These are phyloP conservation scores for Boletus rufocinnamomeus DNA, from an alignment of 768 basidiomycete genomes.

Conservation along the genomic window DNA sequence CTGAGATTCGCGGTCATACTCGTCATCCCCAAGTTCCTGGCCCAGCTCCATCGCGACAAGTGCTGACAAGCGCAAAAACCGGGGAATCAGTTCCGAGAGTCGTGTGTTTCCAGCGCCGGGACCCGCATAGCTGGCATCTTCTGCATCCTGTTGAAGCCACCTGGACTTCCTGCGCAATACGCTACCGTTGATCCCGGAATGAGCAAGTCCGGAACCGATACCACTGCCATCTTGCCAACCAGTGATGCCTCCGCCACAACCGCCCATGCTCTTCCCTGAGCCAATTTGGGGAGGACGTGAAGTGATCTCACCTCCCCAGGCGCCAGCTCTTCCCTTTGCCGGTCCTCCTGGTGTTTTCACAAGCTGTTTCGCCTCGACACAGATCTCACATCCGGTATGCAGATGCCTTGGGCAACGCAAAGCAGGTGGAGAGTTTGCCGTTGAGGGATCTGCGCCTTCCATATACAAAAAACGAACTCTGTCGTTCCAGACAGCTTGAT, in stretches of 20 bases:
- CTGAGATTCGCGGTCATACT: constrained; percentile 41
- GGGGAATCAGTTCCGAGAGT: constrained; percentile 62
- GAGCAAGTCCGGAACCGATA: constrained; percentile 67
- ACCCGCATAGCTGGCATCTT: constrained; percentile 26
- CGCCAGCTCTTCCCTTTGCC: constrained; percentile 22
- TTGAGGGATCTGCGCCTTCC: constrained; percentile 60
- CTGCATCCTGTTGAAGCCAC: constrained; percentile 27
- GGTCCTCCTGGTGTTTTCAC: constrained; percentile 31
- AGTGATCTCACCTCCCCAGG: constrained; percentile 31
- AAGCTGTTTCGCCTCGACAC: constrained; percentile 58
- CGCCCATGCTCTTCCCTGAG: constrained; percentile 29
- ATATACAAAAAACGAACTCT: constrained; percentile 56
- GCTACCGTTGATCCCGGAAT: constrained; percentile 56
- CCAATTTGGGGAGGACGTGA: constrained; percentile 26
- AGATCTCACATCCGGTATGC: constrained; percentile 73
- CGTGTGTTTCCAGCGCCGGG: constrained; percentile 62
- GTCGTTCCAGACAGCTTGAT: constrained; percentile 33
- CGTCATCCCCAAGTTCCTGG: constrained; percentile 61
- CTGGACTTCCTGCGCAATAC: constrained; percentile 53
- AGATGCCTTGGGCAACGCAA: constrained; percentile 75
- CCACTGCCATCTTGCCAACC: constrained; percentile 79
- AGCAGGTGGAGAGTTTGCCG: constrained; percentile 61
- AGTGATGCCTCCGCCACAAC: constrained; percentile 51
- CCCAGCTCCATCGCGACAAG: constrained; percentile 78
- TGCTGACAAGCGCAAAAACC: constrained; percentile 78